Percentiles rank a stretch among this genome's conserved stretches.
phyloP scores from a whole-genome alignment of 495 filamentous ascomycete species.

The Penicillium turbatum region DNA sequence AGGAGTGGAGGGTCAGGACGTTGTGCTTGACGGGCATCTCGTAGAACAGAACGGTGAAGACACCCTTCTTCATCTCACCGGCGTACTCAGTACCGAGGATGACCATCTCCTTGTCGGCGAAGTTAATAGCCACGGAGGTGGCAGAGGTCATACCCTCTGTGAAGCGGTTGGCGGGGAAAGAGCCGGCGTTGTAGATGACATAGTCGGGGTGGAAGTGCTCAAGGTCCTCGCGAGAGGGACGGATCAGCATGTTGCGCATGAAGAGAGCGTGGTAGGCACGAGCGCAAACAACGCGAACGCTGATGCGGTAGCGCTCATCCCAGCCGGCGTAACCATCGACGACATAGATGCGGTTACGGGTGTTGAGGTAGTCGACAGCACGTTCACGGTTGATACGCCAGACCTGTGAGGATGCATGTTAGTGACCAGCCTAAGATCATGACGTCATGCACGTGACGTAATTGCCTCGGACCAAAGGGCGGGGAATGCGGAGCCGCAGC shows the following conservation, averaged over 20 bases:
- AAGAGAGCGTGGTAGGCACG: slow-evolving; percentile 99
- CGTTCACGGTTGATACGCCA: slow-evolving; percentile 99
- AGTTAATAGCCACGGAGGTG: slow-evolving; percentile 83
- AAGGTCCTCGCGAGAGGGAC: slow-evolving; percentile 82
- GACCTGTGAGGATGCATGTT: slow-evolving; percentile 55
- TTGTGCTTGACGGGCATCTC: slow-evolving; percentile 99
- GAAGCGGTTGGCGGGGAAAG: slow-evolving; percentile 97
- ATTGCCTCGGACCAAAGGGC: slow-evolving; percentile 13
- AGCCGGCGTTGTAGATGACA: slow-evolving; percentile 98
- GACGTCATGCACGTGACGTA: slow-evolving; percentile 41
- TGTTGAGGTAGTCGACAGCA: slow-evolving; percentile 98
- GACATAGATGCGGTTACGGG: slow-evolving; percentile 96
- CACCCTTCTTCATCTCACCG: slow-evolving; percentile 99
- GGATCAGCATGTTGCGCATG: slow-evolving; percentile 99
- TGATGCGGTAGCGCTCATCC: slow-evolving; percentile 98
- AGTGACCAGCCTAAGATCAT: slow-evolving; percentile 13
- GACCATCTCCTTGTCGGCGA: slow-evolving; percentile 92
- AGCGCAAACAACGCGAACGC: slow-evolving; percentile 95
- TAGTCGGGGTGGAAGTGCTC: slow-evolving; percentile 98
- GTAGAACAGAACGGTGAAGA: slow-evolving; percentile 99
- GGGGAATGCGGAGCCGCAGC: slow-evolving; percentile 11
- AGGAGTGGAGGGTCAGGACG: slow-evolving; percentile 94
- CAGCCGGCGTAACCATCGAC: slow-evolving; percentile 96
- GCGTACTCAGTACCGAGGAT: slow-evolving; percentile 99
- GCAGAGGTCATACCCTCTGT: slow-evolving; percentile 97